Evolutionary conservation across 106 monocot genomes (phyloP).

Genomic region (Dendrobium nobile): DNA sequence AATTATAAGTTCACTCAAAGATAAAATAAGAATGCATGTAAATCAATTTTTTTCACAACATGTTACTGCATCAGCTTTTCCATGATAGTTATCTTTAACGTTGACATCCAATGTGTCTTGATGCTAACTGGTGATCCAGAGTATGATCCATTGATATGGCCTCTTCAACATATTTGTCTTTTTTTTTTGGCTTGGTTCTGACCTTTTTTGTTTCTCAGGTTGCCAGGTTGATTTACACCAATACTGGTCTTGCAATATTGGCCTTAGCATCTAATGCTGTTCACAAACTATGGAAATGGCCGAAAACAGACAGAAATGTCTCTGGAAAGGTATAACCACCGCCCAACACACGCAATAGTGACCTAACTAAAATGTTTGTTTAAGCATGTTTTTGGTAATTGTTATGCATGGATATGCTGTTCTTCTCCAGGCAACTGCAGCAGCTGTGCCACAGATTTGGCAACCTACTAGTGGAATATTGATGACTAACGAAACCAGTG

Average conservation of each 20-base stretch:
- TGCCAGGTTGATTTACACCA: constrained; percentile 51
- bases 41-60: neutral
- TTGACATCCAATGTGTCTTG: neutral
- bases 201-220: constrained; percentile 21
- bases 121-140: neutral
- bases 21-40: neutral
- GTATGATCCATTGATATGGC: neutral
- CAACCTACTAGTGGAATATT: constrained; percentile 30
- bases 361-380: neutral
- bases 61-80: neutral
- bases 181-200: neutral
- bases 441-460: constrained; percentile 22
- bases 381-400: neutral
- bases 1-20: neutral
- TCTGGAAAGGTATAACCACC: constrained; percentile 39
- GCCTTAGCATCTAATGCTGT: constrained; percentile 55
- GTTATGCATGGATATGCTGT: neutral
- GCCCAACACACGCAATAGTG: too few relatives aligned
- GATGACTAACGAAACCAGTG: constrained; percentile 33
- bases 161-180: neutral
- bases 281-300: constrained; percentile 73
- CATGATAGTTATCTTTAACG: neutral
- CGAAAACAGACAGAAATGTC: constrained; percentile 42
- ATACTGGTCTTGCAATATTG: constrained; percentile 50
- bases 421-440: constrained; percentile 28